These are phyloP conservation scores for Moesziomyces sp. DNA, from an alignment of 1,284 basidiomycete species.

Conservation along the genomic window DNA sequence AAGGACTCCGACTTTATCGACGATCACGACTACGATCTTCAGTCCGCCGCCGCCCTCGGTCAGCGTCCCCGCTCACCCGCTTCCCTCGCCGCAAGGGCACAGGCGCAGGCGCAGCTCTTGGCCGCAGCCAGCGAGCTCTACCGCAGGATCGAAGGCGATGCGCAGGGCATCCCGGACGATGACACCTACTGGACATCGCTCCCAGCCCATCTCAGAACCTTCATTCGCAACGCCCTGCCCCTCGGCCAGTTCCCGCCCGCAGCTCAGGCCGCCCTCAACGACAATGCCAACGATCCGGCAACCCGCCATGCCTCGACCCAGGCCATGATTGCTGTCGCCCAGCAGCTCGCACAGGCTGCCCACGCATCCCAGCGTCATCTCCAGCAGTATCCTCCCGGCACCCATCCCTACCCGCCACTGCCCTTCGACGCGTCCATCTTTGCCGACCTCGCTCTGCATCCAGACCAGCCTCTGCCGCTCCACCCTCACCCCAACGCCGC, in stretches of 20 bases:
- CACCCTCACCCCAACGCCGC: conserved; percentile 57
- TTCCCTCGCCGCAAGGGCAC: conserved; percentile 55
- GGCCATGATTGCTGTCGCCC: conserved; percentile 67
- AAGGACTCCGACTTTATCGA: conserved; percentile 45
- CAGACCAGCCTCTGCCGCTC: conserved; percentile 53
- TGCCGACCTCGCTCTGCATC: conserved; percentile 61
- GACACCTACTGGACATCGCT: conserved; percentile 74
- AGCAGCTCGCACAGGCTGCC: conserved; percentile 65
- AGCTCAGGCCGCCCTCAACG: conserved; percentile 46
- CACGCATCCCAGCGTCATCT: conserved; percentile 64
- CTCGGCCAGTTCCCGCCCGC: conserved; percentile 63
- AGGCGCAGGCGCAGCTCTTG: conserved; percentile 65
- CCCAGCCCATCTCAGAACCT: conserved; percentile 72
- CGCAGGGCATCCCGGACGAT: conserved; percentile 69
- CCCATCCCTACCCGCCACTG: conserved; percentile 54
- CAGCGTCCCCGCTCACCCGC: conserved; percentile 44
- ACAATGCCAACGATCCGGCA: conserved; percentile 54
- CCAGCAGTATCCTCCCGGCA: conserved; percentile 56
- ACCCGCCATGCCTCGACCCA: conserved; percentile 62
- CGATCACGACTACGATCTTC: conserved; percentile 44
- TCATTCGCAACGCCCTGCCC: conserved; percentile 73
- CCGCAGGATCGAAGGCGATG: conserved; percentile 65
- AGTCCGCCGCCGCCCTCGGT: conserved; percentile 34
- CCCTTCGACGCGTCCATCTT: conserved; percentile 65
- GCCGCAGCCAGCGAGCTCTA: conserved; percentile 66